Evolutionary conservation across 805 yeast genomes (phyloP).

Genomic region (Metschnikowia amazonensis): DNA sequence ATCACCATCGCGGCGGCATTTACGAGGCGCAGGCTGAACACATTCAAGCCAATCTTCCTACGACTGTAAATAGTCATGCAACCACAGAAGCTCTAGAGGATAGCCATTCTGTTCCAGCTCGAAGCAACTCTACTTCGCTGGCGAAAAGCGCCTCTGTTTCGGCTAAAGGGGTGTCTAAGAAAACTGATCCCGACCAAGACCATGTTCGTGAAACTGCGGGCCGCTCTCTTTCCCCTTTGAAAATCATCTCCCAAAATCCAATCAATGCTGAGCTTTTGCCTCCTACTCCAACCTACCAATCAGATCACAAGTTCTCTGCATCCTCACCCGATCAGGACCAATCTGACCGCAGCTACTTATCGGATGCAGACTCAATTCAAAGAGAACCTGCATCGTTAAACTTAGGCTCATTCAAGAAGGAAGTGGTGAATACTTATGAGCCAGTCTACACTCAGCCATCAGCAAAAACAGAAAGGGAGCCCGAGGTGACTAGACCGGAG

Average conservation of each 20-base stretch:
- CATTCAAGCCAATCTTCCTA: not conserved
- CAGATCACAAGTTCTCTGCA: slow-evolving; percentile 7
- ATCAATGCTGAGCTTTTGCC: slow-evolving; percentile 16
- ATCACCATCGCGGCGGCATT: not conserved
- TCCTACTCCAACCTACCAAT: slow-evolving; percentile 28
- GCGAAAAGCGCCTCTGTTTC: not conserved
- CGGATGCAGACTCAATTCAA: slow-evolving; percentile 41
- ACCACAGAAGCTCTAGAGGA: not conserved
- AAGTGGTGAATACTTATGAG: not conserved
- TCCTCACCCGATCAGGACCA: slow-evolving; percentile 30
- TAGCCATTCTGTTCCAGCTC: not conserved
- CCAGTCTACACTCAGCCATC: not conserved
- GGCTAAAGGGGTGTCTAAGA: not conserved
- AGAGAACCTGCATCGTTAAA: slow-evolving; percentile 31
- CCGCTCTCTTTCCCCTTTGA: not conserved
- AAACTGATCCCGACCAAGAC: not conserved
- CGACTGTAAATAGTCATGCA: not conserved
- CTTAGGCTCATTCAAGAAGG: slow-evolving; percentile 11
- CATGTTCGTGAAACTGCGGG: not conserved
- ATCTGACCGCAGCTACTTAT: slow-evolving; percentile 34
- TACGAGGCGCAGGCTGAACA: not conserved
- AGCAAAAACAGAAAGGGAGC: not conserved
- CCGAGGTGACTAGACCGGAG: not conserved
- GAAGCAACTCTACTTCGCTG: not conserved
- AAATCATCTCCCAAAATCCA: not conserved